Percentiles rank a stretch among this genome's conserved stretches.
Conservation (phyloP, 768 basidiomycete genomes). For the Trametes elegans region DNA sequence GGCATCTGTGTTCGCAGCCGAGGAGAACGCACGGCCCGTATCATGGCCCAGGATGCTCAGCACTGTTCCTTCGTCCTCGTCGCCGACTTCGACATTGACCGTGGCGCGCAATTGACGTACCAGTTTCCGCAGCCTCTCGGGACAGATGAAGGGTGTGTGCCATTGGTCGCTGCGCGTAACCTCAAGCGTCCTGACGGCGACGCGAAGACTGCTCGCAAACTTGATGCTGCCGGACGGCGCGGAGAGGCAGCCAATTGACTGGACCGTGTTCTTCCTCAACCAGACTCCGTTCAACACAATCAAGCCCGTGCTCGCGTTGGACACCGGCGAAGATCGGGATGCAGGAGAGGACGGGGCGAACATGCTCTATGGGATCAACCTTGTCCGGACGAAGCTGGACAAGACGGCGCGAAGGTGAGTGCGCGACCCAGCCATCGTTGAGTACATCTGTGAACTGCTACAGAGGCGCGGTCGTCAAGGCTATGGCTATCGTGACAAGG, state of each 20-base stretch:
- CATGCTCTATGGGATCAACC: slow-evolving; percentile 83
- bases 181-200: neutral
- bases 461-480: slow-evolving; percentile 93
- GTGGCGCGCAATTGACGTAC: slow-evolving; percentile 90
- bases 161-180: neutral
- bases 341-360: slow-evolving; percentile 34
- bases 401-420: slow-evolving; percentile 70
- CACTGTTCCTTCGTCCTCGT: slow-evolving; percentile 92
- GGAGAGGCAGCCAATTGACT: slow-evolving; percentile 91
- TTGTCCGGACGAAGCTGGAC: slow-evolving; percentile 91
- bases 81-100: slow-evolving; percentile 98
- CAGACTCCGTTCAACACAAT: slow-evolving; percentile 90
- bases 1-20: neutral
- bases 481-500: slow-evolving; percentile 89
- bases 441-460: neutral
- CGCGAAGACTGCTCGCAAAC: slow-evolving; percentile 80
- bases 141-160: slow-evolving; percentile 84
- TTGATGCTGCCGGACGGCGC: slow-evolving; percentile 99
- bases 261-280: slow-evolving; percentile 98
- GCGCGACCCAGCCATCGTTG: slow-evolving; percentile 23
- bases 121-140: slow-evolving; percentile 96
- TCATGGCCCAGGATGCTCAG: slow-evolving; percentile 62
- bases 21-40: neutral
- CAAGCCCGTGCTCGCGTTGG: slow-evolving; percentile 74
- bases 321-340: slow-evolving; percentile 34